Base-by-base conservation (phyloP, 164 flowering plant species). In the Berberis thunbergii region DNA sequence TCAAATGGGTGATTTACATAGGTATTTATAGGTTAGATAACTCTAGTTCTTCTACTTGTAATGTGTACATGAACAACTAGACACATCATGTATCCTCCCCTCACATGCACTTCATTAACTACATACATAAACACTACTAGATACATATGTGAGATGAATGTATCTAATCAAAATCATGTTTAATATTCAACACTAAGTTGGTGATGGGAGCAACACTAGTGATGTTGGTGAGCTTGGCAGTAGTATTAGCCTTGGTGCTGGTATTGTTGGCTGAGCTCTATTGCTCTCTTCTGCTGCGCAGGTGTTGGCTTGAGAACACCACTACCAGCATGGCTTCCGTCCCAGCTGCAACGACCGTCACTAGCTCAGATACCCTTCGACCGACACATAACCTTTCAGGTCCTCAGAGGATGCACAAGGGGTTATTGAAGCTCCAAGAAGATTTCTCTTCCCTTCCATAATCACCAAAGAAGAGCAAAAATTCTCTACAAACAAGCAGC, bases 241-340 rank as follows among this genome's bases (percentile, higher is more conserved):
- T 87, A 2, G 89, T 88, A 2, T 57, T 86, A 3, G 81, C 79
- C 45, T 76, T 88, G 6, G 70, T 91, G 42, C 62, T 86, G 3
- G 85, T 91, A 4, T 79, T 91, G 4, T 64, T 88, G 45, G 94
- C 86, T 41, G 89, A 91, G 77, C 97, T 91, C 65, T 91, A 91
- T 81, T 91, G 97, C 71, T 82, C 88, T 63, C 80, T 88, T 57
- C 74, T 91, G 7, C 75, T 78, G 12, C 80, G 89, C 65, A 69
- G 57, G 48, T 69, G 87, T 3, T 77, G 84, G 6, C 63, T 70
- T 57, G 52, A 57, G 43, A 50, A 1, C 43, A 10, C 69, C 65
- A 3, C 72, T 64, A 13, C 68, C 45, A 6, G 60, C 58, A 45
- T 59, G 60, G 13, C 57, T 57, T 1, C 73, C 40, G 43, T 73